phyloP scores from a whole-genome alignment of 2,329 filamentous ascomycete genomes.

The Incumbomyces delicatus region DNA sequence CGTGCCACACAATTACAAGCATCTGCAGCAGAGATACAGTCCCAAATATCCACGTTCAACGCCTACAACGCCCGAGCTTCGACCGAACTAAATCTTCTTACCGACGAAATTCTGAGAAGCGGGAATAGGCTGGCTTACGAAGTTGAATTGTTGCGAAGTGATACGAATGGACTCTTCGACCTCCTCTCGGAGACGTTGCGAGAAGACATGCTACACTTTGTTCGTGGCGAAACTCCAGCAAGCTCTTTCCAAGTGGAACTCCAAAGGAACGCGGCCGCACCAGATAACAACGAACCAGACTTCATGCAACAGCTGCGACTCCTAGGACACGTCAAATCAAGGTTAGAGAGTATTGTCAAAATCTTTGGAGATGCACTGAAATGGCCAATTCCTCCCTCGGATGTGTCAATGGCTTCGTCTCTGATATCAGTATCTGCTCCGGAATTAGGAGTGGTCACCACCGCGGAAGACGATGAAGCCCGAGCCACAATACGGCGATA shows the following conservation, averaged over 20 bases:
- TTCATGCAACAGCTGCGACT: constrained; percentile 74
- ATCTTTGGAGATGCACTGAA: constrained; percentile 93
- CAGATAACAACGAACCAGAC: constrained; percentile 41
- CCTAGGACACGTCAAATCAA: constrained; percentile 67
- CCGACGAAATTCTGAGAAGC: constrained; percentile 87
- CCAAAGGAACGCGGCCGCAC: neutral
- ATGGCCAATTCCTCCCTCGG: constrained; percentile 82
- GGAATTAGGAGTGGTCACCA: constrained; percentile 54
- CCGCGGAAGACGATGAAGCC: constrained; percentile 75
- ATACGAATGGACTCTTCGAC: constrained; percentile 72
- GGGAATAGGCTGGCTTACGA: constrained; percentile 85
- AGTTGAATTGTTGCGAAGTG: constrained; percentile 84
- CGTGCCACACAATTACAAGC: constrained; percentile 47
- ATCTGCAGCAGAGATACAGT: constrained; percentile 69
- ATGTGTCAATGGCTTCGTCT: constrained; percentile 70
- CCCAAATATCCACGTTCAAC: constrained; percentile 76
- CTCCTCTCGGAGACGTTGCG: constrained; percentile 62
- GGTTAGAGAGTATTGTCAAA: constrained; percentile 82
- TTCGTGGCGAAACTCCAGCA: constrained; percentile 42
- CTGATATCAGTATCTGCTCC: constrained; percentile 87
- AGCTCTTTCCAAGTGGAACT: neutral
- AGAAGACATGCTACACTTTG: constrained; percentile 63
- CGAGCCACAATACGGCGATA: constrained; percentile 66
- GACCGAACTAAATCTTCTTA: constrained; percentile 72
- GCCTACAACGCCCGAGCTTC: constrained; percentile 78